phyloP scores from a whole-genome alignment of 2,329 filamentous ascomycete species.

The Leptographium galeiforme region DNA sequence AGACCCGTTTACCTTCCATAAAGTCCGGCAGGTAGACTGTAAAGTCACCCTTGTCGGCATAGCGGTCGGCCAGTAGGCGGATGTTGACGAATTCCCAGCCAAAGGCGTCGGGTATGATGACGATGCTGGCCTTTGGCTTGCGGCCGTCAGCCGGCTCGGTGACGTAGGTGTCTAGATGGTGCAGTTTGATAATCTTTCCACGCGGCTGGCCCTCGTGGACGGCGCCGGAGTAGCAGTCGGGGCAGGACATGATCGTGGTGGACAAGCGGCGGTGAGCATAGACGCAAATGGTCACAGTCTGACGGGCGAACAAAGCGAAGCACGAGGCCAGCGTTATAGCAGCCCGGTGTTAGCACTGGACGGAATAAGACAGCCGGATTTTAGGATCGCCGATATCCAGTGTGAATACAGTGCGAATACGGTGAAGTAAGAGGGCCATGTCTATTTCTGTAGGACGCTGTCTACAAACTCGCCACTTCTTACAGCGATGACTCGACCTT shows the following conservation, averaged over 20 bases:
- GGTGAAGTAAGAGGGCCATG: no score
- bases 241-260: conserved; percentile 18
- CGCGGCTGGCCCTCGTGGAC: conserved; percentile 29
- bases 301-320: not conserved
- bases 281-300: not conserved
- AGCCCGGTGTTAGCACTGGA: not conserved
- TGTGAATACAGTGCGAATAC: no score
- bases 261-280: no score
- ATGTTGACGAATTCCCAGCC: conserved; percentile 41
- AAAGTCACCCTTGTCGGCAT: conserved; percentile 35
- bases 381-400: not conserved
- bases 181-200: conserved; percentile 29
- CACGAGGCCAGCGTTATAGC: not conserved
- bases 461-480: not conserved
- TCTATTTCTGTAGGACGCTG: not conserved
- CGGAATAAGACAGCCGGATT: not conserved
- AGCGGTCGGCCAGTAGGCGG: conserved; percentile 37
- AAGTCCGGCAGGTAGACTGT: conserved; percentile 43
- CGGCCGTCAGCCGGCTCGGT: conserved; percentile 21
- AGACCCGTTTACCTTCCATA: conserved; percentile 24
- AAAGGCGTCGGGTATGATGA: conserved; percentile 42
- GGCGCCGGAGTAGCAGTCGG: conserved; percentile 32
- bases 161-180: conserved; percentile 36
- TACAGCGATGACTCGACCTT: conserved; percentile 18
- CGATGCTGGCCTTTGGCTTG: conserved; percentile 30